phyloP scores from a whole-genome alignment of 2,329 filamentous ascomycete species.

The Bertia moriformis region DNA sequence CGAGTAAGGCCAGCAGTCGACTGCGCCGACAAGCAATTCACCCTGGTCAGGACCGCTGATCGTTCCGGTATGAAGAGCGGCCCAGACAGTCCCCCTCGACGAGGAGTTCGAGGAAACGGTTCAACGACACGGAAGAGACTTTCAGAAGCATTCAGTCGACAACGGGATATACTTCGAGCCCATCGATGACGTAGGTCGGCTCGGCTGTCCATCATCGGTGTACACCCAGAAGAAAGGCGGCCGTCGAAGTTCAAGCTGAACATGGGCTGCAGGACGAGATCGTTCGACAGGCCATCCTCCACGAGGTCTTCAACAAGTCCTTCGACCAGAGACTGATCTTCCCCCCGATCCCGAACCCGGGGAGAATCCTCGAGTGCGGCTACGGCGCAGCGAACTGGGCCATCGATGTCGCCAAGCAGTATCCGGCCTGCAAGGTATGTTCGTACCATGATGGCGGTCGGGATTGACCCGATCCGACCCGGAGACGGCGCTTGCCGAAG shows the following conservation, averaged over 20 bases:
- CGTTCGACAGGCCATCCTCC: slow-evolving; percentile 47
- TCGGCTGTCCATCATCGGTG: slow-evolving; percentile 1
- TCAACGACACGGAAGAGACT: slow-evolving; percentile 45
- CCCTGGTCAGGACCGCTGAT: background rate
- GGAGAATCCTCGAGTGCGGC: slow-evolving; percentile 56
- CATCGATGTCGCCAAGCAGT: slow-evolving; percentile 46
- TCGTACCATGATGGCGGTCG: background rate
- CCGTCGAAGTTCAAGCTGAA: slow-evolving; percentile 5
- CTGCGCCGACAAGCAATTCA: background rate
- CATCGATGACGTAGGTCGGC: slow-evolving; percentile 48
- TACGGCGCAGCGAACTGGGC: slow-evolving; percentile 62
- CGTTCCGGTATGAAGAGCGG: background rate
- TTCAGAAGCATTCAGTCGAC: slow-evolving; percentile 52
- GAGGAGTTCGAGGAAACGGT: slow-evolving; percentile 42
- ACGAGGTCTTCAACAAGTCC: slow-evolving; percentile 43
- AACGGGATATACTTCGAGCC: slow-evolving; percentile 54
- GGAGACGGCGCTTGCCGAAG: background rate
- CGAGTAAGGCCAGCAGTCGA: background rate
- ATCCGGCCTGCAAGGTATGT: slow-evolving; percentile 50
- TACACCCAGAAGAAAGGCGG: too few relatives aligned
- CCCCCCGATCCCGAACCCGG: slow-evolving; percentile 42
- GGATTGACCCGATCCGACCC: background rate
- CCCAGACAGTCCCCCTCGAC: slow-evolving; percentile 32
- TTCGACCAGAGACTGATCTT: slow-evolving; percentile 59
- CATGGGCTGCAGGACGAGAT: slow-evolving; percentile 41